Conservation (phyloP, 1,284 basidiomycete species). For the Trichosporon sp. region DNA sequence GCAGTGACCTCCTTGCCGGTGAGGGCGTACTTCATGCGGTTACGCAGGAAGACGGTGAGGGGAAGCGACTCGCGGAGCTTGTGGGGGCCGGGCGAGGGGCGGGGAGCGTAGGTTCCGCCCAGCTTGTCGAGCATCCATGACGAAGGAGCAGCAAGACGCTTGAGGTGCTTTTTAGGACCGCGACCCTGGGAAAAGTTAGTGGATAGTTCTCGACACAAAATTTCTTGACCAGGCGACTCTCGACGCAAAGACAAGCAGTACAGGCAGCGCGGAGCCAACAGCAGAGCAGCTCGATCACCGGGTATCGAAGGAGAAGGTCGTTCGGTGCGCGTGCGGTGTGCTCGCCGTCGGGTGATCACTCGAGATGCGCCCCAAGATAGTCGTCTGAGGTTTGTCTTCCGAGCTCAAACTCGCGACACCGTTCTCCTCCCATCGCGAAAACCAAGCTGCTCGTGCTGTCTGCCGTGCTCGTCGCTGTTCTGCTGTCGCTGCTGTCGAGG, state of each 20-base stretch:
- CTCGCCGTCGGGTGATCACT: not conserved
- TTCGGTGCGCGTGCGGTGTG: too few species aligned
- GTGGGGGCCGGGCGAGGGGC: constrained; percentile 96
- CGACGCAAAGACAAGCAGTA: not conserved
- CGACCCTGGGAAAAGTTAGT: constrained; percentile 61
- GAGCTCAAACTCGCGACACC: not conserved
- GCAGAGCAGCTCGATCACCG: not conserved
- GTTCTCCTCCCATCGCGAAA: not conserved
- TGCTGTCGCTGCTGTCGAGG: not conserved
- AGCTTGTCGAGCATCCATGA: constrained; percentile 99
- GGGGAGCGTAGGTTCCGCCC: constrained; percentile 94
- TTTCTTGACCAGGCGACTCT: not conserved
- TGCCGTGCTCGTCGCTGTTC: not conserved
- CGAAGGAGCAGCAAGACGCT: constrained; percentile 93
- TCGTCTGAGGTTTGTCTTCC: not conserved
- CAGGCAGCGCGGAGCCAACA: not conserved
- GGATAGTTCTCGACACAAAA: not conserved
- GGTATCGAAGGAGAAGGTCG: not conserved
- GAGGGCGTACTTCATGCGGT: constrained; percentile 98
- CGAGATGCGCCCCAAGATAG: not conserved
- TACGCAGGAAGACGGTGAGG: constrained; percentile 92
- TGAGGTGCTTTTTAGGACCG: constrained; percentile 99
- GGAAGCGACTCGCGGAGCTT: constrained; percentile 97
- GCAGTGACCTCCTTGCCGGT: constrained; percentile 92
- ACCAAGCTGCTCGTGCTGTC: not conserved